A percentile compares a stretch with the other conserved stretches of the same genome.
Conservation (phyloP, 2,329 filamentous ascomycete species). For the Cercospora sojina region DNA sequence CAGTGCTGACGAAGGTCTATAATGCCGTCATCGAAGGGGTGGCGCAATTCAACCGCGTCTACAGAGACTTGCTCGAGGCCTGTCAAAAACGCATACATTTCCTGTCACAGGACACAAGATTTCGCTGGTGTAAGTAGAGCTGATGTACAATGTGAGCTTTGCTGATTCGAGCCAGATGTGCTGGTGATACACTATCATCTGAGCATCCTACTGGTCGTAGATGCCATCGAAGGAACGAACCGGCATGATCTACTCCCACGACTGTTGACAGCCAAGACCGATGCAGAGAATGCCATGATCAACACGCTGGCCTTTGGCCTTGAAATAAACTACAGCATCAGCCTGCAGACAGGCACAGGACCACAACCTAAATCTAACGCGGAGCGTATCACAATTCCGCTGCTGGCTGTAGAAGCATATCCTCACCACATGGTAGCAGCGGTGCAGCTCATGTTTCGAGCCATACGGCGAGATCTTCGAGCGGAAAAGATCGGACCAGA, state of each 20-base stretch:
- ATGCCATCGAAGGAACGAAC: constrained; percentile 15
- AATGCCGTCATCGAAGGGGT: constrained; percentile 9
- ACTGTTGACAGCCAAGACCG: constrained; percentile 9
- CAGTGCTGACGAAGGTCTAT: constrained; percentile 10
- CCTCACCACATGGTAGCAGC: constrained; percentile 16
- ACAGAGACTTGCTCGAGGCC: constrained; percentile 13
- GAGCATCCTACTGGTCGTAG: constrained; percentile 12
- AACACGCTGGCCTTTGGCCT: constrained; percentile 16
- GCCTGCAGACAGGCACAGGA: not conserved
- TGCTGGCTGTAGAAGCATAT: constrained; percentile 17
- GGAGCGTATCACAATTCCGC: constrained; percentile 3
- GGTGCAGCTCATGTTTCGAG: constrained; percentile 18
- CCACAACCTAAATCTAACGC: not conserved
- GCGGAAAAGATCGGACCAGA: constrained; percentile 8
- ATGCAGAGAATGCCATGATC: constrained; percentile 14
- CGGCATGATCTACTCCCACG: constrained; percentile 11
- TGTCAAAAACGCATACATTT: constrained; percentile 15
- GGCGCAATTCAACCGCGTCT: constrained; percentile 15
- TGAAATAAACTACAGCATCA: constrained; percentile 12
- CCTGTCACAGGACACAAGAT: constrained; percentile 15
- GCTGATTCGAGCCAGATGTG: not conserved
- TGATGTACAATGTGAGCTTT: not conserved
- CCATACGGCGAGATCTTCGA: constrained; percentile 14
- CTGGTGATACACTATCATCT: constrained; percentile 15
- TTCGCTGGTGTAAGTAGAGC: constrained; percentile 10